Conservation (phyloP, 2,329 filamentous ascomycete species). For the Talaromyces albobiverticillius region DNA sequence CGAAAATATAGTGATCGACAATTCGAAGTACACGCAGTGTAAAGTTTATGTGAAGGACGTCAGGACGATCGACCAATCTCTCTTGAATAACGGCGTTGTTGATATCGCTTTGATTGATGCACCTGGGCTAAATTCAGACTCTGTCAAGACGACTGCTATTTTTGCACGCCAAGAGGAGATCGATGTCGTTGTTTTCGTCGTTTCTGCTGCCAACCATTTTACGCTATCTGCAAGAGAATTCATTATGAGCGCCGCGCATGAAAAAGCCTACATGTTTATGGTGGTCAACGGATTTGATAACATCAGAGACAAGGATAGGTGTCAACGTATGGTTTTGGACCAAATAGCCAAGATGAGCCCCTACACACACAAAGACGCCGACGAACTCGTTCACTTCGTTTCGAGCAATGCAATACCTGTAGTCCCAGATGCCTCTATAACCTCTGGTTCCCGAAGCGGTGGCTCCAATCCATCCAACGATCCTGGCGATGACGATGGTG, state of each 20-base stretch:
- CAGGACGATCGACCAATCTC: constrained; percentile 82
- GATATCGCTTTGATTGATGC: constrained; percentile 98
- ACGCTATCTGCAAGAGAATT: constrained; percentile 98
- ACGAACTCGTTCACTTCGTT: constrained; percentile 94
- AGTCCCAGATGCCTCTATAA: constrained; percentile 56
- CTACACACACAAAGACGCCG: constrained; percentile 85
- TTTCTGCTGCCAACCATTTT: constrained; percentile 96
- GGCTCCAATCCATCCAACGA: constrained; percentile 47
- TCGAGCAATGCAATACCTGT: constrained; percentile 93
- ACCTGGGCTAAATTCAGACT: constrained; percentile 91
- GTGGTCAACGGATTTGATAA: constrained; percentile 97
- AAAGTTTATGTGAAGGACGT: constrained; percentile 95
- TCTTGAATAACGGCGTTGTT: constrained; percentile 95
- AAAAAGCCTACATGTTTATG: constrained; percentile 98
- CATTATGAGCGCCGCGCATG: constrained; percentile 88
- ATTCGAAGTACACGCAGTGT: constrained; percentile 85
- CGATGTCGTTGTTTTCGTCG: constrained; percentile 96
- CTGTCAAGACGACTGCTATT: constrained; percentile 92
- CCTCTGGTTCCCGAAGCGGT: constrained; percentile 49
- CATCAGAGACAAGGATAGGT: constrained; percentile 86
- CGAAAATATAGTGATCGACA: constrained; percentile 86
- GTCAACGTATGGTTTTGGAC: constrained; percentile 88
- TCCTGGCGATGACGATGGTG: constrained; percentile 42
- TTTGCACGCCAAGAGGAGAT: constrained; percentile 98
- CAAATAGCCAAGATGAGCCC: constrained; percentile 87